Percentiles rank a stretch among this genome's conserved stretches.
Evolutionary conservation across 768 basidiomycete species (phyloP).

Genomic region (Lactifluus echinatus): DNA sequence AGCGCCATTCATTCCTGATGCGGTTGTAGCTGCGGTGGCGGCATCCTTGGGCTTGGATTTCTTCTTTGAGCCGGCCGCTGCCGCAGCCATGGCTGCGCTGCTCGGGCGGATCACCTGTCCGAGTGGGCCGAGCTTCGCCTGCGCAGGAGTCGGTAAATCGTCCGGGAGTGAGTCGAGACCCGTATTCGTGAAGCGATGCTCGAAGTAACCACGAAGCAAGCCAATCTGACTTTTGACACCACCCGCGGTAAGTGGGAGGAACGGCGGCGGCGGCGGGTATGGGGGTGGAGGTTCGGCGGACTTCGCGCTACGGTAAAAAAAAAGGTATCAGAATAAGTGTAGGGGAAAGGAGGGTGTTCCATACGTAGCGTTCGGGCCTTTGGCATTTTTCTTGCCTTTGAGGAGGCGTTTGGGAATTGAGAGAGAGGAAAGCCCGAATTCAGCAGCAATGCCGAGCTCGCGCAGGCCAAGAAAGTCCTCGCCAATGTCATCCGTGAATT

Average conservation of each 20-base stretch:
- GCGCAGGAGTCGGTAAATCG: slow-evolving; percentile 48
- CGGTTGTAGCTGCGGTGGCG: background rate
- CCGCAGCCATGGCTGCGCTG: slow-evolving; percentile 31
- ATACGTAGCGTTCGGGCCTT: slow-evolving; percentile 38
- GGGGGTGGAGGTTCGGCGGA: slow-evolving; percentile 71
- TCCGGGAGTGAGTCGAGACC: slow-evolving; percentile 43
- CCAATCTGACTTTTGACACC: slow-evolving; percentile 78
- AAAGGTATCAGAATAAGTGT: background rate
- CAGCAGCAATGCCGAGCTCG: slow-evolving; percentile 81
- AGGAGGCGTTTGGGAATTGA: slow-evolving; percentile 72
- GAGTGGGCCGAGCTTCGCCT: slow-evolving; percentile 69
- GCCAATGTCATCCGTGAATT: slow-evolving; percentile 80
- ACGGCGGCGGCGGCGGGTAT: slow-evolving; percentile 78
- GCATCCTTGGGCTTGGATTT: slow-evolving; percentile 32
- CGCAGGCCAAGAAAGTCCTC: slow-evolving; percentile 90
- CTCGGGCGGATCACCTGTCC: slow-evolving; percentile 61
- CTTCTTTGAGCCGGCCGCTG: slow-evolving; percentile 52
- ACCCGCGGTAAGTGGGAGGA: slow-evolving; percentile 58
- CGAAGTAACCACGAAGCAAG: slow-evolving; percentile 70
- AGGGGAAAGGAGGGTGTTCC: slow-evolving; percentile 25
- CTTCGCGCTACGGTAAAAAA: slow-evolving; percentile 37
- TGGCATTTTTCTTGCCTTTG: slow-evolving; percentile 38
- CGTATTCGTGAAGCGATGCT: slow-evolving; percentile 38
- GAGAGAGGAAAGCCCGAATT: slow-evolving; percentile 71
- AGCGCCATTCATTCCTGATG: background rate